Percentiles rank a stretch among this genome's conserved stretches.
These are phyloP conservation scores for Musa beccarii DNA, from an alignment of 176 grass and related monocot genomes.

Conservation along the genomic window DNA sequence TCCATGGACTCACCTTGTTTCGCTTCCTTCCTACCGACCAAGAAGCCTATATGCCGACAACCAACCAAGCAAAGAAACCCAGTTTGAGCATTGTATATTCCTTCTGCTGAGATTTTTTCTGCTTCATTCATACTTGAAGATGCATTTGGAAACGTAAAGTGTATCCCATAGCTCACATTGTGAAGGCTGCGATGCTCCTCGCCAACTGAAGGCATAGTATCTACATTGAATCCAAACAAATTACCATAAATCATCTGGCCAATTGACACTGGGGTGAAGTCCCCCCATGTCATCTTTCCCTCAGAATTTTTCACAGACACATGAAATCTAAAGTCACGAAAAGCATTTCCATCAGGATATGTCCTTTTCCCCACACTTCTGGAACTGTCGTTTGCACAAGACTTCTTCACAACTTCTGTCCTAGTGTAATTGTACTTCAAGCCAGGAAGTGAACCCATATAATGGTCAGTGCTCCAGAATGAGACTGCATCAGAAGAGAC, in stretches of 20 bases:
- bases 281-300: conserved; percentile 32
- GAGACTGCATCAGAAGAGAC: conserved; percentile 17
- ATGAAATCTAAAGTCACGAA: conserved; percentile 39
- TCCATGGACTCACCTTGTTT: conserved; percentile 25
- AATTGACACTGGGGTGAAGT: conserved; percentile 46
- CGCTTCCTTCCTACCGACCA: not conserved
- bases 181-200: not conserved
- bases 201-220: not conserved
- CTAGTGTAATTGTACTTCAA: conserved; percentile 66
- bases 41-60: conserved; percentile 24
- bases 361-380: conserved; percentile 38
- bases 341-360: conserved; percentile 48
- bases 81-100: conserved; percentile 56
- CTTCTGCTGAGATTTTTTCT: conserved; percentile 51
- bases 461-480: conserved; percentile 17
- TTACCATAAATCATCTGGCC: conserved; percentile 21
- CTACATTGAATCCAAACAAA: not conserved
- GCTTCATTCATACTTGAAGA: conserved; percentile 31
- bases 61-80: conserved; percentile 68
- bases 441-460: conserved; percentile 33
- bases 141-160: conserved; percentile 36
- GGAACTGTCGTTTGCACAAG: conserved; percentile 28
- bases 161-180: conserved; percentile 66
- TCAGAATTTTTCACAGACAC: conserved; percentile 23
- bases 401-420: conserved; percentile 39